Percentiles rank a stretch among this genome's conserved stretches.
Conservation (phyloP, 2,329 filamentous ascomycete species). For the Aspergillus sp. region DNA sequence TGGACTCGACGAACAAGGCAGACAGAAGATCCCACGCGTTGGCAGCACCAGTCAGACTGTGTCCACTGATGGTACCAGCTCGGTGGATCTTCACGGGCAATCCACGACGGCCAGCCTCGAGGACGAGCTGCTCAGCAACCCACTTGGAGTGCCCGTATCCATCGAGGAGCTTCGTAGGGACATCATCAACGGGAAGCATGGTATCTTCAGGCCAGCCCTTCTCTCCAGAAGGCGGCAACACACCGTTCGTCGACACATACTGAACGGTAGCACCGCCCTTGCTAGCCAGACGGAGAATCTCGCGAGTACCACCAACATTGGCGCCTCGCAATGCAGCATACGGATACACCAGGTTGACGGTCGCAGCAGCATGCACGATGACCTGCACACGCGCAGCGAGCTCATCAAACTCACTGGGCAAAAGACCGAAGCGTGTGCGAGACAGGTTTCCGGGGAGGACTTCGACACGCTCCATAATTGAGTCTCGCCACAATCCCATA, state of each 20-base stretch:
- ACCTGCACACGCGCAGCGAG: constrained; percentile 64
- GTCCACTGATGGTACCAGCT: constrained; percentile 72
- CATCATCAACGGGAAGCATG: constrained; percentile 62
- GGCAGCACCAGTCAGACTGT: constrained; percentile 68
- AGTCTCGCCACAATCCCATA: constrained; percentile 70
- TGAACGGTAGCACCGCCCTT: constrained; percentile 67
- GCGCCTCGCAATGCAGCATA: constrained; percentile 70
- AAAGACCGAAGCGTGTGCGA: constrained; percentile 63
- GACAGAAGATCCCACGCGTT: constrained; percentile 76
- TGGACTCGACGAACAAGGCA: constrained; percentile 70
- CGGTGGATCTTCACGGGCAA: constrained; percentile 68
- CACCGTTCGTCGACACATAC: constrained; percentile 76
- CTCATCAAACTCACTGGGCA: constrained; percentile 60
- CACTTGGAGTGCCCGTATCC: constrained; percentile 79
- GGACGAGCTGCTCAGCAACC: constrained; percentile 71
- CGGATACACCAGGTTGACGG: constrained; percentile 76
- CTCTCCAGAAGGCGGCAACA: constrained; percentile 61
- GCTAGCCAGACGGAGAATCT: constrained; percentile 67
- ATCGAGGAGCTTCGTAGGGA: constrained; percentile 64
- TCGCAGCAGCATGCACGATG: constrained; percentile 72
- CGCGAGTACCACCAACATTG: constrained; percentile 74
- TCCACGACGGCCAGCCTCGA: constrained; percentile 64
- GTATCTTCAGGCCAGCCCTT: constrained; percentile 68
- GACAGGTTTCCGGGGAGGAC: constrained; percentile 70
- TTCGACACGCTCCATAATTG: constrained; percentile 72